Conservation (phyloP, 1,284 basidiomycete genomes). For the Cystobasidium pallidum region DNA sequence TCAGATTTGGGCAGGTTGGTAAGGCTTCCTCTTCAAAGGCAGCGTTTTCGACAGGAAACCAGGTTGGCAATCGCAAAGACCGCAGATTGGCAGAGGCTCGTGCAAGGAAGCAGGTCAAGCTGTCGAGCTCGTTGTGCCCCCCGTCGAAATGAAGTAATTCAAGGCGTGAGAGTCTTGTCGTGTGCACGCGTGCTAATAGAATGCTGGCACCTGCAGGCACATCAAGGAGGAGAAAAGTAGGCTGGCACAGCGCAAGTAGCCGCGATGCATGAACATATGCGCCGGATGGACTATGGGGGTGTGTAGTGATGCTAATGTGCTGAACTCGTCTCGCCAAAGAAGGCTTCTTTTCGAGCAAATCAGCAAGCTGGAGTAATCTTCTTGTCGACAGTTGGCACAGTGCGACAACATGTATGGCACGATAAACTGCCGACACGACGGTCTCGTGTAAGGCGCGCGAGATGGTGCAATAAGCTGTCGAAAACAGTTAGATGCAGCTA, state of each 20-base stretch:
- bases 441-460: neutral
- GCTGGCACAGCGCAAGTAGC: neutral
- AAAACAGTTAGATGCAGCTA: too few relatives aligned
- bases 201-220: neutral
- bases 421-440: neutral
- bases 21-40: neutral
- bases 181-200: neutral
- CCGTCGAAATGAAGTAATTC: neutral
- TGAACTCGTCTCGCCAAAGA: neutral
- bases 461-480: neutral
- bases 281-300: neutral
- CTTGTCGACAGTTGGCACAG: neutral
- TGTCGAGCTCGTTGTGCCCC: neutral
- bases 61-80: neutral
- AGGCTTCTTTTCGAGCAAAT: neutral
- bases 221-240: neutral
- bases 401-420: neutral
- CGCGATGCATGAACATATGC: neutral
- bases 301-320: neutral
- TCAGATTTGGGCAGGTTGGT: neutral
- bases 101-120: neutral
- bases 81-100: neutral
- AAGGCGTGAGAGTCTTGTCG: neutral
- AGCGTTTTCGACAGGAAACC: neutral
- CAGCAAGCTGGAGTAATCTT: neutral